Conservation (phyloP, 306 rosid species). For the Pyrus pyrifolia region DNA sequence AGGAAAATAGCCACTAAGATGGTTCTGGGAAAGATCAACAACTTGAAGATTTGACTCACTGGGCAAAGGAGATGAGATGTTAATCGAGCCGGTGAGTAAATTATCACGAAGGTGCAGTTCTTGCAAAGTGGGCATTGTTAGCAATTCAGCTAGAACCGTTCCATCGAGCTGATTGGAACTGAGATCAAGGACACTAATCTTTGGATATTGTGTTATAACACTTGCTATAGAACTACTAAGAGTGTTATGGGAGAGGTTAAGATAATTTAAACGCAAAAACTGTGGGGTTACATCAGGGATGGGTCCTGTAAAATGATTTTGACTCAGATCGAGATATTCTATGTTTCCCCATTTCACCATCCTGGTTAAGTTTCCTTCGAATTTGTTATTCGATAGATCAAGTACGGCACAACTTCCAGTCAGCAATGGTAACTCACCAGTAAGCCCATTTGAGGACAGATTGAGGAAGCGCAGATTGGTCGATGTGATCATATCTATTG, state of each 20-base stretch:
- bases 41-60: conserved; percentile 59
- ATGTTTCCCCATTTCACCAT: conserved; percentile 87
- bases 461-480: conserved; percentile 57
- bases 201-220: conserved; percentile 69
- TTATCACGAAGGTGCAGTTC: conserved; percentile 76
- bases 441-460: conserved; percentile 72
- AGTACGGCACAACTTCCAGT: conserved; percentile 89
- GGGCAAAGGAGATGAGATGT: conserved; percentile 42
- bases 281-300: conserved; percentile 82
- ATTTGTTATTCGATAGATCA: conserved; percentile 80
- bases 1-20: conserved; percentile 73
- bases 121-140: conserved; percentile 65
- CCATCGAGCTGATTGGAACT: conserved; percentile 80
- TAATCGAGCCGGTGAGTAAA: conserved; percentile 54
- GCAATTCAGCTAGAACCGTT: conserved; percentile 43
- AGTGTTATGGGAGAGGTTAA: conserved; percentile 69
- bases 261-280: conserved; percentile 68
- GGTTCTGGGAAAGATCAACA: conserved; percentile 84
- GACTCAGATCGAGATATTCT: conserved; percentile 84
- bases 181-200: conserved; percentile 76
- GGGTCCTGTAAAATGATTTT: conserved; percentile 61
- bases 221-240: conserved; percentile 57
- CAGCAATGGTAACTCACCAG: conserved; percentile 72
- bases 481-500: conserved; percentile 62
- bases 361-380: conserved; percentile 75